Conservation (phyloP, 1,139 yeast species). For the Protomyces pachydermus region DNA sequence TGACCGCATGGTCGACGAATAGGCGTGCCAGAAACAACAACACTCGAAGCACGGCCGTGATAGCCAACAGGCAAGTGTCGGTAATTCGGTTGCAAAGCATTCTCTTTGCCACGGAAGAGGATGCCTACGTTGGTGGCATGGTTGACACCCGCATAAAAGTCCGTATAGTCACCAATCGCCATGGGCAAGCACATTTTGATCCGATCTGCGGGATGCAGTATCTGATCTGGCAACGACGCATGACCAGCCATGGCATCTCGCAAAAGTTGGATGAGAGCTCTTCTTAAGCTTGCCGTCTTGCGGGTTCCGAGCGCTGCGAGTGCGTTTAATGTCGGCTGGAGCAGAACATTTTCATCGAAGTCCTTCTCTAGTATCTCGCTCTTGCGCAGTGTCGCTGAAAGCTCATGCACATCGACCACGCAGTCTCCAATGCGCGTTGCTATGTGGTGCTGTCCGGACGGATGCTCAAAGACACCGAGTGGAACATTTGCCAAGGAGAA, state of each 20-base stretch:
- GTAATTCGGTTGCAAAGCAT: constrained; percentile 36
- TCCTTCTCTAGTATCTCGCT: neutral
- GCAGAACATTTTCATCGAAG: neutral
- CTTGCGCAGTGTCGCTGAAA: neutral
- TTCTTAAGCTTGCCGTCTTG: neutral
- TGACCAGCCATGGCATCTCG: neutral
- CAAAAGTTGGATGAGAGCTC: constrained; percentile 2
- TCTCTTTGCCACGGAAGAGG: neutral
- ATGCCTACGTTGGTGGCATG: neutral
- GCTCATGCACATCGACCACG: neutral
- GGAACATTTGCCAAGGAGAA: neutral
- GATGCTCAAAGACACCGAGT: neutral
- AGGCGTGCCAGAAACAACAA: constrained; percentile 36
- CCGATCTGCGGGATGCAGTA: neutral
- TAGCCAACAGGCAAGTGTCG: constrained; percentile 35
- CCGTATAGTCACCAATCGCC: neutral
- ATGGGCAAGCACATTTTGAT: neutral
- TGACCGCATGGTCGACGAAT: constrained; percentile 36
- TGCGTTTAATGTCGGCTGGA: neutral
- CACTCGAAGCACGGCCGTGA: constrained; percentile 37
- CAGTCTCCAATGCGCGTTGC: neutral
- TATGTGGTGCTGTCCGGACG: neutral
- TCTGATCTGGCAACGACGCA: neutral
- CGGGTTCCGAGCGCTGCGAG: neutral
- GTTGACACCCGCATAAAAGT: neutral